phyloP scores from a whole-genome alignment of 768 basidiomycete genomes.

The Omphalotus guepiniiformis region DNA sequence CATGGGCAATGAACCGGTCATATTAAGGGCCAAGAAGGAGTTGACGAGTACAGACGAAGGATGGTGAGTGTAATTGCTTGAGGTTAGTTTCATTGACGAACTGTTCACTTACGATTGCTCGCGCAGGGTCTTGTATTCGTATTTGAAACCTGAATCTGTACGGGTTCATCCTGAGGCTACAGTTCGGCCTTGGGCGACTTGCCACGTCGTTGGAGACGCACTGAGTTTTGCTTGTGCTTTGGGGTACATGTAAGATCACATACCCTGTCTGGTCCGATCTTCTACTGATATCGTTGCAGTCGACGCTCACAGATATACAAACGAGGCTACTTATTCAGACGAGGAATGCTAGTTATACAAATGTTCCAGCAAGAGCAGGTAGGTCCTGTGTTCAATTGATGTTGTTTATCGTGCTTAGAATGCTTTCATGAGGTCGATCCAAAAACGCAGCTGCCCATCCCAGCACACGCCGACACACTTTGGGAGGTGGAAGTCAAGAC shows the following conservation, averaged over 20 bases:
- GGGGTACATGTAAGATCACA: conserved; percentile 63
- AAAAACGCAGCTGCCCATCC: conserved; percentile 69
- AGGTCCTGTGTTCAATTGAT: conserved; percentile 16
- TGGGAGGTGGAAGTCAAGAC: conserved; percentile 92
- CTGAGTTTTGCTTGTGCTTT: conserved; percentile 76
- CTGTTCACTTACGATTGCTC: conserved; percentile 1
- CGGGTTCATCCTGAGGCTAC: conserved; percentile 84
- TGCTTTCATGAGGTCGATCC: conserved; percentile 61
- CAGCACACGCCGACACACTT: conserved; percentile 73
- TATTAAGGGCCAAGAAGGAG: conserved; percentile 74
- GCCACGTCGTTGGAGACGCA: conserved; percentile 75
- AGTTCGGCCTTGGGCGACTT: conserved; percentile 80
- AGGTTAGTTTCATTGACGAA: not conserved
- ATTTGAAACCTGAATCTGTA: conserved; percentile 80
- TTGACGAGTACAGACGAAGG: conserved; percentile 55
- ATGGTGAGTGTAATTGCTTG: conserved; percentile 43
- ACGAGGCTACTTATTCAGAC: conserved; percentile 71
- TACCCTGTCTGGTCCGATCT: conserved; percentile 4
- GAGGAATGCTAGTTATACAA: conserved; percentile 66
- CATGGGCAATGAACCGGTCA: conserved; percentile 56
- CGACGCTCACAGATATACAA: conserved; percentile 78
- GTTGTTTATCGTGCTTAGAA: not conserved
- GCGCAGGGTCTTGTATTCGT: conserved; percentile 75
- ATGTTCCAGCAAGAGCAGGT: conserved; percentile 89
- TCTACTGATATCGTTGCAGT: conserved; percentile 25